Conservation (phyloP, 73 alveolate genomes). For the Stentor roeselii region DNA sequence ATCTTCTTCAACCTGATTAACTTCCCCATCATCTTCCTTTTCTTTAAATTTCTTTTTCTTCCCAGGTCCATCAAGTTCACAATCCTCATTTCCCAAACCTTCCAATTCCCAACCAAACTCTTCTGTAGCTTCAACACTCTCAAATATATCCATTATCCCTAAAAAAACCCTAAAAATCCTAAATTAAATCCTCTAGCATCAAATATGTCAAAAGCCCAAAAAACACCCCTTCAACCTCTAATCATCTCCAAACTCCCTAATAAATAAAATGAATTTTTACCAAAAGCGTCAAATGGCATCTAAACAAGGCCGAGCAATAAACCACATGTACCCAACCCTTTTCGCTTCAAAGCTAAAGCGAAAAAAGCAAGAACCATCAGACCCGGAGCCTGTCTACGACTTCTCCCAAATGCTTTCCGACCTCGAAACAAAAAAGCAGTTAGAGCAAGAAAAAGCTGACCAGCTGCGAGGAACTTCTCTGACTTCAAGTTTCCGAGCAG, state of each 20-base stretch:
- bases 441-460: not conserved
- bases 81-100: too few species aligned
- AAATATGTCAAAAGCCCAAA: too few species aligned
- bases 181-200: too few species aligned
- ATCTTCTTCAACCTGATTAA: too few species aligned
- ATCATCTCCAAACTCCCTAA: not conserved
- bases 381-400: not conserved
- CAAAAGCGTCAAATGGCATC: not conserved
- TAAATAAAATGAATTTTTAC: not conserved
- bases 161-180: too few species aligned
- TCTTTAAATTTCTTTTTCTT: too few species aligned
- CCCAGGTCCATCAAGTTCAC: too few species aligned
- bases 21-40: too few species aligned
- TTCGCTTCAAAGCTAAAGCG: not conserved
- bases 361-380: not conserved
- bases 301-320: constrained; percentile 1
- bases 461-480: not conserved
- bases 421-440: not conserved
- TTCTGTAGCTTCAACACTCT: too few species aligned
- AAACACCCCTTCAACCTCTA: not conserved
- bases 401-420: not conserved
- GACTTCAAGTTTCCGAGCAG: not conserved
- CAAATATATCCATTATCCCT: too few species aligned
- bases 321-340: not conserved
- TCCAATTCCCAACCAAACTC: too few species aligned